These are phyloP conservation scores for Ganoderma lucidum DNA, from an alignment of 1,284 basidiomycete genomes.

Conservation along the genomic window DNA sequence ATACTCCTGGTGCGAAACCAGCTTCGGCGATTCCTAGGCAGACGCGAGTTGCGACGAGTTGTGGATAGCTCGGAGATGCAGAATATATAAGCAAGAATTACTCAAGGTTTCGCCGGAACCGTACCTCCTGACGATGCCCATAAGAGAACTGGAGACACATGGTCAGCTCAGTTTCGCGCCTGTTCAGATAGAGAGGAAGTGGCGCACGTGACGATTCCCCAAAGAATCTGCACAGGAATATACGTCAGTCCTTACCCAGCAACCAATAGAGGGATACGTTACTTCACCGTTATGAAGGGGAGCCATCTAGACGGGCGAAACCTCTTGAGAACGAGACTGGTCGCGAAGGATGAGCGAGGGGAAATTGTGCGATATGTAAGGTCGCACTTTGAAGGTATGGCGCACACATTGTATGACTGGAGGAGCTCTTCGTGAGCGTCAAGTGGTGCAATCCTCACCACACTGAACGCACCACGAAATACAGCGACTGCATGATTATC, in stretches of 20 bases:
- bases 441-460: not conserved
- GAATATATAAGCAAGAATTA: not conserved
- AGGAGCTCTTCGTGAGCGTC: not conserved
- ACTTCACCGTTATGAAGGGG: conserved; percentile 39
- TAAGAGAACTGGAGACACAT: conserved; percentile 53
- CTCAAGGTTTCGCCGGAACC: conserved; percentile 20
- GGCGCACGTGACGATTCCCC: conserved; percentile 34
- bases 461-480: conserved; percentile 60
- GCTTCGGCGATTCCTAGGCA: conserved; percentile 73
- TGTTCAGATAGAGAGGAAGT: conserved; percentile 39
- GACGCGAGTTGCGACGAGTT: conserved; percentile 65
- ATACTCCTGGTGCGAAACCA: conserved; percentile 73
- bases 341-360: not conserved
- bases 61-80: conserved; percentile 54
- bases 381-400: conserved; percentile 64
- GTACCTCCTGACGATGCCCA: conserved; percentile 71
- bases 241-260: not conserved
- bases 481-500: conserved; percentile 62
- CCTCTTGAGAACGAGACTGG: conserved; percentile 42
- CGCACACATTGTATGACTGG: conserved; percentile 66
- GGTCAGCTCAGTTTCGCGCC: not conserved
- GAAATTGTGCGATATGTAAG: not conserved
- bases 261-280: too few relatives aligned
- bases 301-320: conserved; percentile 44
- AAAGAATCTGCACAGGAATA: conserved; percentile 26